Conservation (phyloP, 495 filamentous ascomycete species). For the Daldinia bambusicola region DNA sequence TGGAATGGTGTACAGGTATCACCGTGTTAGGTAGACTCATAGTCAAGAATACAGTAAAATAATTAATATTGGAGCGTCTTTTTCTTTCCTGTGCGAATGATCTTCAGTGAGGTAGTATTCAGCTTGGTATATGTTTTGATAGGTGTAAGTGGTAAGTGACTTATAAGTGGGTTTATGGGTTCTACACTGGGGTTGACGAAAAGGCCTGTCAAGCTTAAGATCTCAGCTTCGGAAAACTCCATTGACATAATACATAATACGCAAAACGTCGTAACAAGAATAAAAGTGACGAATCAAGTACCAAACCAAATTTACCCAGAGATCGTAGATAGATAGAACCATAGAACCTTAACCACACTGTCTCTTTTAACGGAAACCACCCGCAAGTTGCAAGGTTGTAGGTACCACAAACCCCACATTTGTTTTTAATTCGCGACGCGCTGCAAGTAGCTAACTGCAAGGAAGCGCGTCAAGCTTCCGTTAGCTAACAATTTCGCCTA, state of each 20-base stretch:
- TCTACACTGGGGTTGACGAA: too few relatives aligned
- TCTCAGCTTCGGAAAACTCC: too few relatives aligned
- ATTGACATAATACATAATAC: too few relatives aligned
- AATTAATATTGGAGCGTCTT: conserved; percentile 7
- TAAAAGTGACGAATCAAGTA: not conserved
- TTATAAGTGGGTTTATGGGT: too few relatives aligned
- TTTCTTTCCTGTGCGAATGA: not conserved
- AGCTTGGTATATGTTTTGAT: too few relatives aligned
- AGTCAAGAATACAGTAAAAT: conserved; percentile 41
- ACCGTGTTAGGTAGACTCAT: conserved; percentile 37
- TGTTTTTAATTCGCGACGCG: conserved; percentile 4
- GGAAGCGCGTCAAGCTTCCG: conserved; percentile 11
- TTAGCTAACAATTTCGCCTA: not conserved
- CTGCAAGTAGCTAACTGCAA: not conserved
- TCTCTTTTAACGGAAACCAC: not conserved
- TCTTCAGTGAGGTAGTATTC: too few relatives aligned
- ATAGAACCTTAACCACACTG: not conserved
- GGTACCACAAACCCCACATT: not conserved
- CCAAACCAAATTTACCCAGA: not conserved
- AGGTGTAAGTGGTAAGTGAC: too few relatives aligned
- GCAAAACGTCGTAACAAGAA: too few relatives aligned
- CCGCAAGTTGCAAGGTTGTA: not conserved
- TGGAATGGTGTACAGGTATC: conserved; percentile 37
- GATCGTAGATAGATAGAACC: conserved; percentile 1
- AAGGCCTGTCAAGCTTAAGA: too few relatives aligned